Evolutionary conservation across 148 eudicot species (phyloP), one percentile per base, ranked within the genome.

Genomic region (Chenopodium album): DNA sequence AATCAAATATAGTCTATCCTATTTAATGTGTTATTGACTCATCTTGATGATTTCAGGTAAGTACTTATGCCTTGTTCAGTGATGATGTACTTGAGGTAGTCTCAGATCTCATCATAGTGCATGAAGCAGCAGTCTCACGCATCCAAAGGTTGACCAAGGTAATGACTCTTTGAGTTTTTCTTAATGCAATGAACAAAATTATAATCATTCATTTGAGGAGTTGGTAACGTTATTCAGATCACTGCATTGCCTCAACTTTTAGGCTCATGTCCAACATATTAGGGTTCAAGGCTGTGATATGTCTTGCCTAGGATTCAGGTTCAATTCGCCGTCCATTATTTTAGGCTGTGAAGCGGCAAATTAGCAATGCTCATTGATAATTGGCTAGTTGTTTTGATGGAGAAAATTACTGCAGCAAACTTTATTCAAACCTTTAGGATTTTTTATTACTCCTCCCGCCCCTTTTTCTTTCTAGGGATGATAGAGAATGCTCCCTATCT

Each of bases 111-210:
- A 86, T 92, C 65, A 85, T 91, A 56, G 94, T 91, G 80, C 89
- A 87, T 80, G 91, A 92, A 87, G 91, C 90, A 79, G 94, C 96
- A 41, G 90, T 87, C 50, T 85, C 90, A 12, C 89, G 78, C 56
- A 84, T 92, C 72, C 92, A 89, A 67, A 88, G 94, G 80, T 86
- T 92, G n/a, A 92, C 97, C 28, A 92, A 91, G 92, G 97, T 92
- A 84, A 41, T 9, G 62, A 56, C 23, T 34, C 37, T 68, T 68
- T 76, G 76, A 37, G 50, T 37, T 71, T 5, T 71, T 79, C 68
- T 4, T 70, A 41, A 29, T 59, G 69, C 76, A 81, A 41, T 31
- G 22, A 19, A 48, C 17, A 20, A 6, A 64, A 63, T 73, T n/a
- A 28, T 64, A 48, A 4, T 44, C 37, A n/a, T 68, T 23, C 9